Conservation (phyloP, 257 asterid species). For the Solanum chiquidenum region DNA sequence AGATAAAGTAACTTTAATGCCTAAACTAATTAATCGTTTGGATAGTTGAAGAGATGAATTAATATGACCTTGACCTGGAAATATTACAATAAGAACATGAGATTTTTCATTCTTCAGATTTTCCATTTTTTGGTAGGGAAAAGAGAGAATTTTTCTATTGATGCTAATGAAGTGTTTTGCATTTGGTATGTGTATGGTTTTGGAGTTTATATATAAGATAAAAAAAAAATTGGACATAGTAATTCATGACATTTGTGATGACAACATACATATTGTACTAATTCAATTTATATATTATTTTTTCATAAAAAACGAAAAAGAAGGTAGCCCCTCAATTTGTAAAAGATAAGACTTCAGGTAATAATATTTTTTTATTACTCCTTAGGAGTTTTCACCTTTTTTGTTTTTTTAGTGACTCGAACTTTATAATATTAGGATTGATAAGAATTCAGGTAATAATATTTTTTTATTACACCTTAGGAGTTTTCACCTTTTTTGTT, state of each 20-base stretch:
- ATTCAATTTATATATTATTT: background rate
- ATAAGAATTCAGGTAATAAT: no score
- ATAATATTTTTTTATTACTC: no score
- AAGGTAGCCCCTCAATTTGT: background rate
- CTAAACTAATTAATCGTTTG: background rate
- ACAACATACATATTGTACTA: background rate
- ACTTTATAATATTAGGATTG: no score
- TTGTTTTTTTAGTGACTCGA: no score
- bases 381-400: no score
- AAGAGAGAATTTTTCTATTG: background rate
- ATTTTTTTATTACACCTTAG: no score
- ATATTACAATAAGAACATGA: slow-evolving; percentile 11
- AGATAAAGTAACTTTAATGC: slow-evolving; percentile 1
- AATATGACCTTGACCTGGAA: slow-evolving; percentile 19
- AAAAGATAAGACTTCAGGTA: background rate
- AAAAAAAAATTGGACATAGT: background rate
- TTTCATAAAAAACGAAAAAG: no score
- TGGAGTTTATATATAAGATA: background rate
- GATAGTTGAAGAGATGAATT: slow-evolving; percentile 12
- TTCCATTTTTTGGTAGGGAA: background rate
- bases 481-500: no score
- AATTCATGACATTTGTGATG: background rate
- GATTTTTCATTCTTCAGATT: background rate
- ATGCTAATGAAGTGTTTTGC: background rate
- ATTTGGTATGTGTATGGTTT: background rate